Evolutionary conservation across 306 rosid genomes (phyloP), one percentile per base, ranked within the genome.

Genomic region (Pterocarpus santalinus): DNA sequence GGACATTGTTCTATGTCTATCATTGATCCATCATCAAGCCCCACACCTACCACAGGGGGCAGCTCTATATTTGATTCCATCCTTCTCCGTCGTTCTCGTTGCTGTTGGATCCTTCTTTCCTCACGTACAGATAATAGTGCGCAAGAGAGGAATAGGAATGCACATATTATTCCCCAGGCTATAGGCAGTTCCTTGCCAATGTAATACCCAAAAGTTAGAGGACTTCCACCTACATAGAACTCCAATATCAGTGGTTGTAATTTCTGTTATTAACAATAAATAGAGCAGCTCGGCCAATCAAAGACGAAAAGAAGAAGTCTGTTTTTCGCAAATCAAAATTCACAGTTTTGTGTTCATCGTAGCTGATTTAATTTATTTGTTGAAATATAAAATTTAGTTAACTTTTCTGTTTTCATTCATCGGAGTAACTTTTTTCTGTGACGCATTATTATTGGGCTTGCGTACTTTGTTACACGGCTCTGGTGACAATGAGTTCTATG

Each of bases 1-100:
- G 92, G 92, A 65, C 65, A 91, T 0, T 88, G 81, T 17, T 55
- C 32, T 55, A 55, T n/a, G 30, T 88, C 88, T 4, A 91, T 87
- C 5, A 87, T 85, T 30, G 86, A 78, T 58, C 80, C 76, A 12
- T 47, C 2, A 16, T 86, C 91, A 0, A 87, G 80, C 33, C 90
- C 89, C 55, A 34, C 63, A 2, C 28, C 14, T 2, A 74, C 11
- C 0, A 75, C 53, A 15, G 36, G 9, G 1, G 81, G 74, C 5
- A 5, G 41, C 41, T 38, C 41, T 5, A 9, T 43, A 15, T 33
- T 60, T 9, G 77, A 51, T 36, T 55, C 30, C 61, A 55, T n/a
- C 8, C 1, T 55, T 55, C 61, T 55, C 28, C 2, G 9, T 14
- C 53, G 3, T 10, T 9, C 28, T 22, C 28, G 66, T 43, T 74